phyloP scores from a whole-genome alignment of 1,284 basidiomycete species.

The Cryptococcus jaspeensis region DNA sequence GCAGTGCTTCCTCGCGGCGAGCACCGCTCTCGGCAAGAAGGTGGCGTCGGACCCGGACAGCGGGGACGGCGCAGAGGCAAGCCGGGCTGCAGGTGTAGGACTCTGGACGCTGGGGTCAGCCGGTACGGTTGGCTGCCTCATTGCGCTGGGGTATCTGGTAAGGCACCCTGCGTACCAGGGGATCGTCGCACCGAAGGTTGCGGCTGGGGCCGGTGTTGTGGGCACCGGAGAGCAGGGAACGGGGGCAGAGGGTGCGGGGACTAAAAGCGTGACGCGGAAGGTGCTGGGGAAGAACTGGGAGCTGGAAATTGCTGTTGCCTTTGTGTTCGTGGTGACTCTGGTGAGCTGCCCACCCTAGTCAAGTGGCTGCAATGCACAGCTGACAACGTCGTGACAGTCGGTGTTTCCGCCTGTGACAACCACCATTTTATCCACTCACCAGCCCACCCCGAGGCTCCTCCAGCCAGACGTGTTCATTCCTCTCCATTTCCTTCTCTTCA shows the following conservation, averaged over 20 bases:
- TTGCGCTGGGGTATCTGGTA: slow-evolving; percentile 29
- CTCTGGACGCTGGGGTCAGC: slow-evolving; percentile 41
- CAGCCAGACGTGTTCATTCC: slow-evolving; percentile 50
- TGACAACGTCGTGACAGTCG: slow-evolving; percentile 57
- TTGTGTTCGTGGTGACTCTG: slow-evolving; percentile 74
- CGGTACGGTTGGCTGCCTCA: slow-evolving; percentile 28
- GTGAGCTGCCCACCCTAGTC: slow-evolving; percentile 54
- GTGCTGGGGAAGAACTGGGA: slow-evolving; percentile 60
- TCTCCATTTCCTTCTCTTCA: slow-evolving; percentile 52
- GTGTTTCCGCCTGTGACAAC: slow-evolving; percentile 82
- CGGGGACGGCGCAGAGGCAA: slow-evolving; percentile 7
- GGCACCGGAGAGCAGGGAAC: slow-evolving; percentile 8
- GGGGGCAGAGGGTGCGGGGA: slow-evolving; percentile 6
- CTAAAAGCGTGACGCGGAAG: slow-evolving; percentile 17
- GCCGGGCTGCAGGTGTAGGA: slow-evolving; percentile 36
- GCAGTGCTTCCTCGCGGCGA: slow-evolving; percentile 41
- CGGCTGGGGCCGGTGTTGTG: neutral
- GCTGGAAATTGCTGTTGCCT: slow-evolving; percentile 71
- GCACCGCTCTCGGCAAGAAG: slow-evolving; percentile 18
- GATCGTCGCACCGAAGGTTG: slow-evolving; percentile 10
- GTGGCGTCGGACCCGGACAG: neutral
- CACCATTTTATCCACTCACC: slow-evolving; percentile 65
- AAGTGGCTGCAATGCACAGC: neutral
- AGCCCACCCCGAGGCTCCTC: slow-evolving; percentile 43
- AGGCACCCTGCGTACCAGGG: slow-evolving; percentile 28